Evolutionary conservation across 2,329 filamentous ascomycete genomes (phyloP), one percentile per base, ranked within the genome.

Genomic region (Fusarium praegraminearum): DNA sequence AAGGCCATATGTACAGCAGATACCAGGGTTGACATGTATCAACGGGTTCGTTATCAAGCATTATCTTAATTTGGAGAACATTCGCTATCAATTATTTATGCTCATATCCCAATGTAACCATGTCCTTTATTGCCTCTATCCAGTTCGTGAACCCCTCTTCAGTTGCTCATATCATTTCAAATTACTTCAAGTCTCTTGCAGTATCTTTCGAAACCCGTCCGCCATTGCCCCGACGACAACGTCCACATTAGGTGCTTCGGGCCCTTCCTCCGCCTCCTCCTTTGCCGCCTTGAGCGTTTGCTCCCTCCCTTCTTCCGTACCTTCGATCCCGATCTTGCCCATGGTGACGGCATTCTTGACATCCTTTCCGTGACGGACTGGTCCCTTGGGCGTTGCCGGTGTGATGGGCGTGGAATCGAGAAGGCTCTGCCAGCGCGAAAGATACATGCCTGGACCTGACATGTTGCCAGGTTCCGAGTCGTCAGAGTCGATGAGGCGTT

Each of bases 361-460:
- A 20, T 88, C 86, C 35, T 79, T 83, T 16, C 87, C 88, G 10
- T 68, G 76, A 1, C 91, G 83, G 1, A 90, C 77, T 2, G 82
- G 80, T 0, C 90, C 90, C 2, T 79, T 75, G 0, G 82, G 77
- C 2, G 80, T 82, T 0, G 81, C 84, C 0, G 92, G 91, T 2
- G 90, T 91, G 65, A 94, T 89, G 46, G 84, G 77, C 0, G 92
- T 92, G n/a, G 84, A 81, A 75, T 94, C 90, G 5, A 94, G 82
- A 9, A 94, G 81, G 1, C 86, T 82, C 76, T 93, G 90, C 92
- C 92, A 94, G 51, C 89, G 85, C 2, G 87, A 84, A 26, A 94
- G 85, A 75, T 91, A 94, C 47, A 91, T 87, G 2, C 92, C 92
- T 0, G 92, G 91, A 0, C 91, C 91, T 26, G 83, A 84, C 55